Conservation (phyloP, 1,139 yeast genomes). For the Hansenula anomala region DNA sequence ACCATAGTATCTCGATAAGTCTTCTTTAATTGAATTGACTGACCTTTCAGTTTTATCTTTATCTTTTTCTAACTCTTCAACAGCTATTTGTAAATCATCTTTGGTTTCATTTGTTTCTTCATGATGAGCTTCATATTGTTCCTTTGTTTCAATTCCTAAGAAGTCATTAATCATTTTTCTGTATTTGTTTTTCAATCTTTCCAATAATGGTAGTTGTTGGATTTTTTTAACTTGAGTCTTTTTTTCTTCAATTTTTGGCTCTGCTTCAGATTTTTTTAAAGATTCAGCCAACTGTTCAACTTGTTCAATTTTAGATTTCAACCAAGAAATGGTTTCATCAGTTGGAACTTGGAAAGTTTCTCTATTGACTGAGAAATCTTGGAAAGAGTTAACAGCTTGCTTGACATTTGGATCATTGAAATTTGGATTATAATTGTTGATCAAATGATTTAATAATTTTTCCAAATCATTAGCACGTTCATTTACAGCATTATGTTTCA, state of each 20-base stretch:
- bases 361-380: slow-evolving; percentile 35
- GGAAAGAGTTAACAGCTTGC: slow-evolving; percentile 57
- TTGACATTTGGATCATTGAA: slow-evolving; percentile 89
- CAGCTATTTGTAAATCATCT: slow-evolving; percentile 11
- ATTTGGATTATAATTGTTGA: slow-evolving; percentile 73
- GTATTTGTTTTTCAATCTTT: slow-evolving; percentile 10
- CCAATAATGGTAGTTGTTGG: slow-evolving; percentile 7
- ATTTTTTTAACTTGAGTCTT: not conserved
- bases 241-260: not conserved
- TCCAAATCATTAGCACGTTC: slow-evolving; percentile 33
- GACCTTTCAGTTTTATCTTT: slow-evolving; percentile 7
- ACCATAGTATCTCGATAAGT: slow-evolving; percentile 42
- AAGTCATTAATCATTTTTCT: slow-evolving; percentile 18
- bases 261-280: not conserved
- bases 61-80: slow-evolving; percentile 18
- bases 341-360: not conserved
- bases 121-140: not conserved
- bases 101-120: slow-evolving; percentile 10
- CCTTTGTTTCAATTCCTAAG: slow-evolving; percentile 17
- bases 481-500: slow-evolving; percentile 1
- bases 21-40: slow-evolving; percentile 6
- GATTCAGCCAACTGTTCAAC: not conserved
- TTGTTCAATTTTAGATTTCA: not conserved
- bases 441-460: slow-evolving; percentile 39
- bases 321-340: not conserved